These are phyloP conservation scores for Teratosphaeria pseudoeucalypti DNA, from an alignment of 2,329 filamentous ascomycete genomes.

Conservation along the genomic window DNA sequence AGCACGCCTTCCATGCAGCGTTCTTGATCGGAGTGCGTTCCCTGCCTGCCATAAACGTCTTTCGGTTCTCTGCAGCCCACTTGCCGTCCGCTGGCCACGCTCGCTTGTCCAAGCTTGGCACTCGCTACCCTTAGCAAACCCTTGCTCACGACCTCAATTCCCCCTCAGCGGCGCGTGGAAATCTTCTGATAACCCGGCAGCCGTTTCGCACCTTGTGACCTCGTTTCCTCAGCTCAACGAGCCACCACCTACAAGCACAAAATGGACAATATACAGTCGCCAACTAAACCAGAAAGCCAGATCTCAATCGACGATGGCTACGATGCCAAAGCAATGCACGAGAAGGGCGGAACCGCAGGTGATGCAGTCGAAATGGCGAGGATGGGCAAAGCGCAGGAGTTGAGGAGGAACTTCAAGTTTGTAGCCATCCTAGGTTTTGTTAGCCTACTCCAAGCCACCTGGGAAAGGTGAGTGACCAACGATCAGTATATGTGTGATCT, in stretches of 20 bases:
- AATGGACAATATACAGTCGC: constrained; percentile 2
- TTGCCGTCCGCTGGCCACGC: background rate
- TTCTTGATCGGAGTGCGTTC: background rate
- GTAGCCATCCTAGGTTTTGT: constrained; percentile 40
- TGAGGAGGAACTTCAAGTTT: constrained; percentile 40
- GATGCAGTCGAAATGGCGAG: constrained; percentile 39
- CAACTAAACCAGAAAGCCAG: constrained; percentile 13
- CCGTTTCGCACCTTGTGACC: background rate
- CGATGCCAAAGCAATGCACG: constrained; percentile 10
- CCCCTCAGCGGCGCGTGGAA: background rate
- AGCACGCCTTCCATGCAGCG: background rate
- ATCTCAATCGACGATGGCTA: constrained; percentile 15
- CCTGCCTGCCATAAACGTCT: background rate
- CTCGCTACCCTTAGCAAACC: background rate
- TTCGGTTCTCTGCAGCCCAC: background rate
- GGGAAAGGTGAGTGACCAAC: constrained; percentile 12
- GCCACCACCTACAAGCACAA: background rate
- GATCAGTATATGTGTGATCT: background rate
- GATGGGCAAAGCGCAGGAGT: constrained; percentile 41
- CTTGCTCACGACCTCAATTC: background rate
- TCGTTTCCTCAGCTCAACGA: background rate
- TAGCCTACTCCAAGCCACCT: constrained; percentile 45
- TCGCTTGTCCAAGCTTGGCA: background rate
- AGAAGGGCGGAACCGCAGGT: constrained; percentile 20
- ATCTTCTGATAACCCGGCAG: background rate